Evolutionary conservation across 1,284 basidiomycete genomes (phyloP), one percentile per base, ranked within the genome.

Genomic region (Fistulina hepatica): DNA sequence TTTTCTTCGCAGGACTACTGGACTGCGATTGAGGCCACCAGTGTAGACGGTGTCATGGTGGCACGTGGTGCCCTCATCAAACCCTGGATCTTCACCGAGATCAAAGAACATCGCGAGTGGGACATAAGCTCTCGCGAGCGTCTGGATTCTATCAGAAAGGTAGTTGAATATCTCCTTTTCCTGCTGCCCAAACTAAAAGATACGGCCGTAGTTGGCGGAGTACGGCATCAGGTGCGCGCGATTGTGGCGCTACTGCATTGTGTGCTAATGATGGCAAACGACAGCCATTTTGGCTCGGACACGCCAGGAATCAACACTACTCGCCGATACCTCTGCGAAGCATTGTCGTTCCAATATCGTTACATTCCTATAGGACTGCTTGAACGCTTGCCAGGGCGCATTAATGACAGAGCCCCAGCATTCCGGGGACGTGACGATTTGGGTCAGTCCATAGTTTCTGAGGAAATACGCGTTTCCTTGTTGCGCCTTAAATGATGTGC

Each of bases 41-140:
- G 83, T 9, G 91, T 95, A 0, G 93, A 97, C 53, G 93, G 93
- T 5, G 71, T 95, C 36, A 97, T 97, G 94, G 72, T 97, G 27
- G 94, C 81, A 1, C 71, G 94, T 19, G 94, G 94, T 0, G 94
- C 92, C 0, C 67, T 97, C 40, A 97, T 97, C 61, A 97, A 97
- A 56, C 84, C 90, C 1, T 93, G 90, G 90, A 81, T 93, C 42
- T 97, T 97, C 59, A 97, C 92, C 2, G 94, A 98, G 60, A 80
- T 97, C 55, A 85, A 92, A 53, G 93, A 97, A 54, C 69, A 67
- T 21, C 60, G 86, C 34, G 90, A 94, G 52, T 97, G 93, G 93
- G 93, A 97, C 53, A 97, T 97, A 52, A 84, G 77, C 45, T 76
- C 89, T 9, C 67, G 81, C 1, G 94, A 97, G 61, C 69, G 94